phyloP scores from a whole-genome alignment of 768 basidiomycete species.

The Mycena pura region DNA sequence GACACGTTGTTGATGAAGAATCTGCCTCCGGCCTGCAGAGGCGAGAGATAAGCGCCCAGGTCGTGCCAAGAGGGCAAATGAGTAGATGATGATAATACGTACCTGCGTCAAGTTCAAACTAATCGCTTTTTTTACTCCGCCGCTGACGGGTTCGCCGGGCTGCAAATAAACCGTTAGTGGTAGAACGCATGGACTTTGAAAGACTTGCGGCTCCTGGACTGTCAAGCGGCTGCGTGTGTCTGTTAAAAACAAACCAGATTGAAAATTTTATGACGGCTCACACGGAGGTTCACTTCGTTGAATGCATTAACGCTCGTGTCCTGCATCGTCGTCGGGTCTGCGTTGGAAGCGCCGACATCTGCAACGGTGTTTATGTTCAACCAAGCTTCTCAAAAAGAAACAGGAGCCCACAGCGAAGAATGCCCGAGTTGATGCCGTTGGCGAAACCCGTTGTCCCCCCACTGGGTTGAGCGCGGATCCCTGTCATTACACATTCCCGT shows the following conservation, averaged over 20 bases:
- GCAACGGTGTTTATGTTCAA: neutral
- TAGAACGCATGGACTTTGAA: no score
- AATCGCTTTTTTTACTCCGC: no score
- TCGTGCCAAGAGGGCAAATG: no score
- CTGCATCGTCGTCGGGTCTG: slow-evolving; percentile 43
- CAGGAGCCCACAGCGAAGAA: slow-evolving; percentile 49
- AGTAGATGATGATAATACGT: no score
- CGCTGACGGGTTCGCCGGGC: no score
- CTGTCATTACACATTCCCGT: slow-evolving; percentile 14
- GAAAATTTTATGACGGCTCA: neutral
- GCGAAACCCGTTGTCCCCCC: slow-evolving; percentile 29
- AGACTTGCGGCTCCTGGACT: neutral
- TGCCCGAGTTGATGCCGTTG: slow-evolving; percentile 59
- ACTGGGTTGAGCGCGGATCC: slow-evolving; percentile 43
- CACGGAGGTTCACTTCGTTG: slow-evolving; percentile 33
- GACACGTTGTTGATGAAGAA: slow-evolving; percentile 40
- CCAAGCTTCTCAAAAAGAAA: no score
- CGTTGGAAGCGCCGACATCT: slow-evolving; percentile 40
- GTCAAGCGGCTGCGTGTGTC: neutral
- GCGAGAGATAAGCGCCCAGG: no score
- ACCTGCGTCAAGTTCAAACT: no score
- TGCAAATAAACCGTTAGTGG: no score
- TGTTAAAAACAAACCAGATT: no score
- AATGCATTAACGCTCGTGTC: slow-evolving; percentile 32
- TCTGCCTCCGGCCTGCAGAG: neutral